Conservation (phyloP, 768 basidiomycete species). For the Lactarius quietus region DNA sequence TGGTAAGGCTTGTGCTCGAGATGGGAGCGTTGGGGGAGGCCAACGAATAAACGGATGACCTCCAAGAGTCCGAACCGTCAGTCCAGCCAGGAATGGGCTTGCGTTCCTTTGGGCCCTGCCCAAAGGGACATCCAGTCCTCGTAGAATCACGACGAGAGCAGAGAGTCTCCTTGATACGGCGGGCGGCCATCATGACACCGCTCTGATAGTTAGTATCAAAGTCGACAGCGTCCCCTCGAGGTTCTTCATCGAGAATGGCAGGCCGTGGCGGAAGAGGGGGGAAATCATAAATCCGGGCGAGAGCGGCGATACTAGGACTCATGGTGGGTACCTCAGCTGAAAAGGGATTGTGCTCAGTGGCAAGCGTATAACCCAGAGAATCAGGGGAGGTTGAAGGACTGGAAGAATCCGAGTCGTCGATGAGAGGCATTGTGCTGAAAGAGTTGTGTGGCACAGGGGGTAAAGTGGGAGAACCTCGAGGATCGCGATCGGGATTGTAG, state of each 20-base stretch:
- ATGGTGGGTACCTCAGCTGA: slow-evolving; percentile 24
- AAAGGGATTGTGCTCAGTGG: slow-evolving; percentile 21
- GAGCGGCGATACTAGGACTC: slow-evolving; percentile 34
- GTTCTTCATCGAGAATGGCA: slow-evolving; percentile 37
- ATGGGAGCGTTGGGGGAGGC: slow-evolving; percentile 37
- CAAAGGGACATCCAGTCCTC: slow-evolving; percentile 16
- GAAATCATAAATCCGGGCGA: slow-evolving; percentile 44
- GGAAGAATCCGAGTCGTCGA: slow-evolving; percentile 30
- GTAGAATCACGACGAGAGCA: slow-evolving; percentile 41
- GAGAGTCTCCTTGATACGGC: slow-evolving; percentile 48
- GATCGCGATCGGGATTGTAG: slow-evolving; percentile 46
- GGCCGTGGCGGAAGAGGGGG: slow-evolving; percentile 53
- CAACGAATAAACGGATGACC: slow-evolving; percentile 57
- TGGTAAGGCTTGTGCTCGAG: slow-evolving; percentile 28
- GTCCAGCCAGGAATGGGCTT: slow-evolving; percentile 63
- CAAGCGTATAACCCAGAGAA: slow-evolving; percentile 20
- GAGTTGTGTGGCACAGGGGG: slow-evolving; percentile 43
- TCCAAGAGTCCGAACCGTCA: slow-evolving; percentile 64
- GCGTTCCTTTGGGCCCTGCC: slow-evolving; percentile 33
- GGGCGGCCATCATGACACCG: slow-evolving; percentile 69
- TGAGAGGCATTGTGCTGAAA: slow-evolving; percentile 29
- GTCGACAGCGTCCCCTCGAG: slow-evolving; percentile 21
- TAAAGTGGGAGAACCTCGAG: slow-evolving; percentile 36
- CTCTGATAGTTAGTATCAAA: slow-evolving; percentile 43
- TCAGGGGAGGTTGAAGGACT: slow-evolving; percentile 29